phyloP scores from a whole-genome alignment of 495 filamentous ascomycete genomes.

The Trichodelitschia bisporula region DNA sequence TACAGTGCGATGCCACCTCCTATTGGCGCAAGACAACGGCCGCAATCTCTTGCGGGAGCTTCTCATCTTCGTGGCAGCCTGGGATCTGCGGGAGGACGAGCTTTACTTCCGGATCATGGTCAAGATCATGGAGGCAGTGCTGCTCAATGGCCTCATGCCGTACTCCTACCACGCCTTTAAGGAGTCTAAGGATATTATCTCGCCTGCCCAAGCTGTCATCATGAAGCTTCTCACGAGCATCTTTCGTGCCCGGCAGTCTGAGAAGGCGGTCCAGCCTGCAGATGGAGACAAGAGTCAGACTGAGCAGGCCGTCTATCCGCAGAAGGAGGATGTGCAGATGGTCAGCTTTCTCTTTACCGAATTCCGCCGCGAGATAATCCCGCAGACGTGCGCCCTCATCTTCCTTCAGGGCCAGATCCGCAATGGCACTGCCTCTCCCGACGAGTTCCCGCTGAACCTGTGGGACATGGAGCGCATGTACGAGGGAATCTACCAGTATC shows the following conservation, averaged over 20 bases:
- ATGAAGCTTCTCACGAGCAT: slow-evolving; percentile 75
- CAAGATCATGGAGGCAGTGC: slow-evolving; percentile 79
- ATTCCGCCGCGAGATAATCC: slow-evolving; percentile 75
- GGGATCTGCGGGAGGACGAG: slow-evolving; percentile 78
- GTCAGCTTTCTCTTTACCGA: slow-evolving; percentile 80
- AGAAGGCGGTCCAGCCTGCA: slow-evolving; percentile 13
- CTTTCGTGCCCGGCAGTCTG: slow-evolving; percentile 34
- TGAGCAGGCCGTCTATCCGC: slow-evolving; percentile 3
- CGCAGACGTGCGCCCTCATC: slow-evolving; percentile 78
- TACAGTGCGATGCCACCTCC: slow-evolving; percentile 62
- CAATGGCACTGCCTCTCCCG: slow-evolving; percentile 31
- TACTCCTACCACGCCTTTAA: slow-evolving; percentile 75
- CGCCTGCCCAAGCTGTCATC: slow-evolving; percentile 76
- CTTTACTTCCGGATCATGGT: slow-evolving; percentile 88
- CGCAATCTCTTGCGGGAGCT: slow-evolving; percentile 72
- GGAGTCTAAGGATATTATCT: slow-evolving; percentile 86
- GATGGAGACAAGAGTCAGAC: slow-evolving; percentile 4
- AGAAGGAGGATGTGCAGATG: slow-evolving; percentile 35
- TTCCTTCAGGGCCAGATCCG: slow-evolving; percentile 80
- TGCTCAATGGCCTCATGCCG: slow-evolving; percentile 67
- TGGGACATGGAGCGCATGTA: slow-evolving; percentile 93
- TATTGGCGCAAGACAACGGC: slow-evolving; percentile 66
- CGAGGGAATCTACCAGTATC: slow-evolving; percentile 73
- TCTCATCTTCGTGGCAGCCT: slow-evolving; percentile 85
- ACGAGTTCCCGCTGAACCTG: slow-evolving; percentile 78